phyloP scores from a whole-genome alignment of 208 protist genomes.

The Leishmania braziliensis region DNA sequence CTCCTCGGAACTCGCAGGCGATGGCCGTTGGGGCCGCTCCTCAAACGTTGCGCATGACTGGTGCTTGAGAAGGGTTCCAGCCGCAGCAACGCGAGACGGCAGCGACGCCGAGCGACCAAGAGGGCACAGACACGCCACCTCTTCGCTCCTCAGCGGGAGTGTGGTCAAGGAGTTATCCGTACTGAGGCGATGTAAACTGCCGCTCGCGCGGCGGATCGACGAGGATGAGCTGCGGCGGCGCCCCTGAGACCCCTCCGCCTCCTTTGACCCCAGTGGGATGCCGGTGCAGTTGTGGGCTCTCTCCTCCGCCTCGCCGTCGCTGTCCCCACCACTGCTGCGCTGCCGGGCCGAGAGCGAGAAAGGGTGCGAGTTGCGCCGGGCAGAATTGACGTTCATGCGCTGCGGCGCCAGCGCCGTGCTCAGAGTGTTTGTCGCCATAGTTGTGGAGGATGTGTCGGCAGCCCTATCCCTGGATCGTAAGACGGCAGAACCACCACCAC shows the following conservation, averaged over 20 bases:
- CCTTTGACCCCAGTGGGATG: neutral
- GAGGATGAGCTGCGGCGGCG: neutral
- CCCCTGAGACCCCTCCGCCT: neutral
- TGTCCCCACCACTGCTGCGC: neutral
- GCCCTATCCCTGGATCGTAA: neutral
- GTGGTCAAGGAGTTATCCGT: neutral
- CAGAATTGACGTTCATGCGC: neutral
- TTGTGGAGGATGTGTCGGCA: neutral
- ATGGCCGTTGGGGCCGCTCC: slow-evolving; percentile 10
- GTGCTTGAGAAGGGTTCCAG: neutral
- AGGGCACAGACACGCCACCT: slow-evolving; percentile 11
- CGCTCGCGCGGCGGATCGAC: slow-evolving; percentile 7
- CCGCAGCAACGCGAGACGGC: neutral
- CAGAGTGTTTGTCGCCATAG: neutral
- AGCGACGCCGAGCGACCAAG: slow-evolving; percentile 1
- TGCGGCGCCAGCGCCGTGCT: neutral
- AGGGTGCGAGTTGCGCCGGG: slow-evolving; percentile 8
- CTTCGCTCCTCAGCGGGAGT: slow-evolving; percentile 17
- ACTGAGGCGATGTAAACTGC: slow-evolving; percentile 7
- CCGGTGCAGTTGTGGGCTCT: neutral
- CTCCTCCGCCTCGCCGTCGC: neutral
- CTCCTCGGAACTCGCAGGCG: slow-evolving; percentile 4
- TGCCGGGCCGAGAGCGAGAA: slow-evolving; percentile 14
- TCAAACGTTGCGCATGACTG: neutral
- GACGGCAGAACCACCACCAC: neutral